A percentile compares a stretch with the other conserved stretches of the same genome.
phyloP scores from a whole-genome alignment of 2,329 filamentous ascomycete species.

The Magnaporthiopsis rhizophila region DNA sequence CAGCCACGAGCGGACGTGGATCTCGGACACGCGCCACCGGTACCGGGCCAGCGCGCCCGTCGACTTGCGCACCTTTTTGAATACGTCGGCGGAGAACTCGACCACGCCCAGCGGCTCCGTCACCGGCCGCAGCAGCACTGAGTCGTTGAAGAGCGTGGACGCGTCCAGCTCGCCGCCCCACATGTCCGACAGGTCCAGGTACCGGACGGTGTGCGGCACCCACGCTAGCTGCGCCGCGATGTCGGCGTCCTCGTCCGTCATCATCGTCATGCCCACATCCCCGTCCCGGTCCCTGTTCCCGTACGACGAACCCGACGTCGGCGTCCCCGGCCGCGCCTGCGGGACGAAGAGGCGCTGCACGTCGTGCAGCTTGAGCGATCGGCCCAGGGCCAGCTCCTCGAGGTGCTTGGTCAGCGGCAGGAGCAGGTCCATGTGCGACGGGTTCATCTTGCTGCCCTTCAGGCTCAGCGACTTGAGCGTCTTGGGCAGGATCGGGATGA shows the following conservation, averaged over 20 bases:
- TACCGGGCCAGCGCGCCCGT: slow-evolving; percentile 49
- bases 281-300: not conserved
- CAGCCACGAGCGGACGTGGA: slow-evolving; percentile 58
- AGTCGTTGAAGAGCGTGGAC: slow-evolving; percentile 41
- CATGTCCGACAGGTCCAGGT: slow-evolving; percentile 70
- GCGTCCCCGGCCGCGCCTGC: not conserved
- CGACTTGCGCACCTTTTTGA: slow-evolving; percentile 55
- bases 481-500: slow-evolving; percentile 58
- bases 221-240: slow-evolving; percentile 29
- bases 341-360: slow-evolving; percentile 57
- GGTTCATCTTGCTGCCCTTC: slow-evolving; percentile 63
- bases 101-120: slow-evolving; percentile 68
- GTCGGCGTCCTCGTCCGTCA: slow-evolving; percentile 16
- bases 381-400: slow-evolving; percentile 68
- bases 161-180: slow-evolving; percentile 53
- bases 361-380: slow-evolving; percentile 56
- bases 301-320: not conserved
- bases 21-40: slow-evolving; percentile 67
- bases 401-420: slow-evolving; percentile 61
- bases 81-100: slow-evolving; percentile 63
- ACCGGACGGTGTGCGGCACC: slow-evolving; percentile 57
- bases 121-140: slow-evolving; percentile 47
- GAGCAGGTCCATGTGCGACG: slow-evolving; percentile 55
- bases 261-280: slow-evolving; percentile 25
- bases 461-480: slow-evolving; percentile 67